Percentiles rank a stretch among this genome's conserved stretches.
Conservation (phyloP, 208 protist species). For the Novymonas esmeraldas region DNA sequence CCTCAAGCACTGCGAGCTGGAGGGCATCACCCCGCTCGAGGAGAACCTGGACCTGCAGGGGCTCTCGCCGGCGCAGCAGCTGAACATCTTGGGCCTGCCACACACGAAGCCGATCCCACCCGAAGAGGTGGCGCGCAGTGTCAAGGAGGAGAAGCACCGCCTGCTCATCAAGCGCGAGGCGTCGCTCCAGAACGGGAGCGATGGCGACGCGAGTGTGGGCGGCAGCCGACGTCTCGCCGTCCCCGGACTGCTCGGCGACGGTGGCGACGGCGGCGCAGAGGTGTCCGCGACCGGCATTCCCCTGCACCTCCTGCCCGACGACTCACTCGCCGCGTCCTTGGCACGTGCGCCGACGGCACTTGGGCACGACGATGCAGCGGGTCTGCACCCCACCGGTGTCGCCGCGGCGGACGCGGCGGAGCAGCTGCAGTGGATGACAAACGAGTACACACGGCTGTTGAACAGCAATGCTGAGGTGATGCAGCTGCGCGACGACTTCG, state of each 20-base stretch:
- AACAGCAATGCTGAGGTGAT: conserved; percentile 66
- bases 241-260: background rate
- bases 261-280: background rate
- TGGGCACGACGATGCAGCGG: background rate
- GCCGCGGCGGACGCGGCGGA: conserved; percentile 30
- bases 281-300: conserved; percentile 10
- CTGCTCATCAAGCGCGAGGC: conserved; percentile 68
- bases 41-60: conserved; percentile 60
- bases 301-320: conserved; percentile 9
- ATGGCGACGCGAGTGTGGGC: conserved; percentile 5
- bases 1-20: conserved; percentile 68
- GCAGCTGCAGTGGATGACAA: conserved; percentile 46
- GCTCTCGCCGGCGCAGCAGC: conserved; percentile 72
- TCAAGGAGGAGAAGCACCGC: conserved; percentile 75
- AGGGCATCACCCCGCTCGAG: conserved; percentile 55
- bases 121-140: conserved; percentile 59
- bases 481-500: conserved; percentile 73
- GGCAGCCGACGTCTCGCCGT: background rate
- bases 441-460: conserved; percentile 61
- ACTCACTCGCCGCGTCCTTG: conserved; percentile 10
- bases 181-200: conserved; percentile 12
- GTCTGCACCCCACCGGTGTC: background rate
- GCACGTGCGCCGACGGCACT: conserved; percentile 1
- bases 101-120: conserved; percentile 76
- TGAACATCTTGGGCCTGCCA: conserved; percentile 82